Base-by-base conservation (phyloP, 495 filamentous ascomycete species). In the Collariella sp. region DNA sequence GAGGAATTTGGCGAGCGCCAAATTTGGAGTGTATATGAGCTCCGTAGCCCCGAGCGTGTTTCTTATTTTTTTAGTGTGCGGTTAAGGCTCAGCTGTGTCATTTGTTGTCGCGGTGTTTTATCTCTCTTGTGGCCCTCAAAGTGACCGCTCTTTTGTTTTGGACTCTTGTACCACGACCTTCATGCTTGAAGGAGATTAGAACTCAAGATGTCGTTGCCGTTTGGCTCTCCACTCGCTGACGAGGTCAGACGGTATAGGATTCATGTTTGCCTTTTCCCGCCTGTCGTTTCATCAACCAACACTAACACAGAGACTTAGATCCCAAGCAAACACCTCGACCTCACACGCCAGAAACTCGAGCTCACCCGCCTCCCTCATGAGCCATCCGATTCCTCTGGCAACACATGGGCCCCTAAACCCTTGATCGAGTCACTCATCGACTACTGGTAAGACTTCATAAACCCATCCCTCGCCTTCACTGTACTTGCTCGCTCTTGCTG, bases 281-380 rank as follows among this genome's bases (percentile, higher is more conserved):
- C 49, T 54, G 62, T 52, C 55, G 50, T 57, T 33, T 35, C 16
- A 34, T 20, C 38, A 13, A 24, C 9, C 9, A 13, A 35, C 43
- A 12, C 16, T 12, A 39, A 33, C 29, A 23, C n/a, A 22, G 5
- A 31, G n/a, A n/a, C 1, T 23, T 43, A 80, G 76, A 69, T 77
- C 16, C 76, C 74, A 4, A 72, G 65, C 24, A 75, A 71, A 57
- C 75, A 79, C 58, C 67, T 80, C 0, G 69, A 78, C 5, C 26
- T 31, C 26, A 31, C 26, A 42, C 70, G 61, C 56, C 72, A 74
- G 61, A 82, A 82, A 56, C 70, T 82, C 19, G 76, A 80, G 55
- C 66, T 80, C 33, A 76, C 77, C 13, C 68, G 78, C 40, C 64
- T 82, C 24, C 79, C 79, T 46, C 77, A 74, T 61, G 75, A 79